These are phyloP conservation scores for Beauveria caledonica DNA, from an alignment of 2,329 filamentous ascomycete genomes.

Conservation along the genomic window DNA sequence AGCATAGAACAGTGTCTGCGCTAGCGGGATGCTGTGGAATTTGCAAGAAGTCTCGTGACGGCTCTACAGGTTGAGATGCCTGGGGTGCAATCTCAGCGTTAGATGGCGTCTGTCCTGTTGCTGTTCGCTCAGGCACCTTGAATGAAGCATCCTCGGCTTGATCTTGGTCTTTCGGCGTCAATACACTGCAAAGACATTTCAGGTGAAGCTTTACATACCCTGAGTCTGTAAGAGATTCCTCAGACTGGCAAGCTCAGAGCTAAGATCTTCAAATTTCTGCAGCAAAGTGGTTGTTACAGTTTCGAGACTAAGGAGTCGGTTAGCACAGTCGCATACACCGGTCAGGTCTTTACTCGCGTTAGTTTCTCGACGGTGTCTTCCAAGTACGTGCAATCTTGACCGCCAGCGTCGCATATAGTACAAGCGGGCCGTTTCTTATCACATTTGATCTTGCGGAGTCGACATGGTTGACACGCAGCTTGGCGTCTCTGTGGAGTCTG, in stretches of 20 bases:
- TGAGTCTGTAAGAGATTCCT: conserved; percentile 3
- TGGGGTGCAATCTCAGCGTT: background rate
- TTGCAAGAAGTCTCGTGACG: conserved; percentile 16
- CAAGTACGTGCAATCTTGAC: conserved; percentile 15
- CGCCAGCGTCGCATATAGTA: conserved; percentile 13
- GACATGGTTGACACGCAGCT: conserved; percentile 15
- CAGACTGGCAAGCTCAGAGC: conserved; percentile 13
- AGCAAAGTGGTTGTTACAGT: conserved; percentile 14
- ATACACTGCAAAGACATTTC: background rate
- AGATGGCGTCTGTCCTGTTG: background rate
- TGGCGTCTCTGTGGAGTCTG: conserved; percentile 13
- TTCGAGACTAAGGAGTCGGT: conserved; percentile 13
- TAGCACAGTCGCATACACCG: background rate
- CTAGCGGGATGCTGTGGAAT: conserved; percentile 17
- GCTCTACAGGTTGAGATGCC: conserved; percentile 6
- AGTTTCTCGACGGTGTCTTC: conserved; percentile 14
- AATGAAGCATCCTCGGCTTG: background rate
- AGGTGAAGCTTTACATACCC: background rate
- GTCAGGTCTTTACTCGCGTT: conserved; percentile 8
- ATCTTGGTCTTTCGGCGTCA: background rate
- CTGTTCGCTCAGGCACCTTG: background rate
- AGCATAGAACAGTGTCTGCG: conserved; percentile 16
- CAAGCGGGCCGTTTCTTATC: conserved; percentile 16
- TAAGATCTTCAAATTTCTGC: conserved; percentile 14
- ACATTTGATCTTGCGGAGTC: conserved; percentile 16